These are phyloP conservation scores for Pythium pectinolyticum DNA, from an alignment of 352 stramenopile genomes.

Conservation along the genomic window DNA sequence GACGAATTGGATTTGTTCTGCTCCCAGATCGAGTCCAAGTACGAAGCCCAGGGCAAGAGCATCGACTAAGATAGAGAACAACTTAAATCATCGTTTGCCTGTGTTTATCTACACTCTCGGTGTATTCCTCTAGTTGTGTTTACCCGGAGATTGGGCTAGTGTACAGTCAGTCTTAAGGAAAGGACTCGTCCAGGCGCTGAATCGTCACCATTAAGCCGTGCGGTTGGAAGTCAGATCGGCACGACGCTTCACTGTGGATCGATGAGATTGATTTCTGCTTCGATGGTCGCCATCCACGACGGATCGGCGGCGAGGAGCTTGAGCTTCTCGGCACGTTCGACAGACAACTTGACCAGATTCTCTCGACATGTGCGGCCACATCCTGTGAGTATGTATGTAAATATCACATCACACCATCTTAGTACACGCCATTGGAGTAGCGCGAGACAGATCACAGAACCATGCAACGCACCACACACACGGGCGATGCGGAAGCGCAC, in stretches of 20 bases:
- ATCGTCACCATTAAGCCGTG: too few relatives aligned
- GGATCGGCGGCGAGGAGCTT: constrained; percentile 39
- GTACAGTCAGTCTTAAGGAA: background rate
- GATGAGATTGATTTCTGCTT: constrained; percentile 53
- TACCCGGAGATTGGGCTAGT: background rate
- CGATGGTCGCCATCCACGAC: constrained; percentile 42
- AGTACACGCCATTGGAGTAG: too few relatives aligned
- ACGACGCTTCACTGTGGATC: constrained; percentile 41
- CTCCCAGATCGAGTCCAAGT: constrained; percentile 86
- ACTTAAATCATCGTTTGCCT: constrained; percentile 1
- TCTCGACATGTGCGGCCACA: constrained; percentile 54
- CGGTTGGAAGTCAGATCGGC: constrained; percentile 14
- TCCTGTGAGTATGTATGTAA: constrained; percentile 27
- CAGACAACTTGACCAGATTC: constrained; percentile 50
- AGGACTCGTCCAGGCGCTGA: too few relatives aligned
- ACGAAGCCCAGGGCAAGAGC: constrained; percentile 77
- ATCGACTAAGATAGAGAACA: constrained; percentile 83
- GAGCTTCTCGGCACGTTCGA: constrained; percentile 46
- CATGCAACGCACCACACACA: constrained; percentile 57
- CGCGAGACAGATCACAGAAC: too few relatives aligned
- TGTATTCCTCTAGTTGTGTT: too few relatives aligned
- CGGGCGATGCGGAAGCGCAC: constrained; percentile 60
- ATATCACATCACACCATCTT: background rate
- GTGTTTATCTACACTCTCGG: too few relatives aligned
- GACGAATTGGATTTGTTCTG: constrained; percentile 83